Evolutionary conservation across 805 yeast genomes (phyloP), one percentile per base, ranked within the genome.

Genomic region (Suhomyces sp.): DNA sequence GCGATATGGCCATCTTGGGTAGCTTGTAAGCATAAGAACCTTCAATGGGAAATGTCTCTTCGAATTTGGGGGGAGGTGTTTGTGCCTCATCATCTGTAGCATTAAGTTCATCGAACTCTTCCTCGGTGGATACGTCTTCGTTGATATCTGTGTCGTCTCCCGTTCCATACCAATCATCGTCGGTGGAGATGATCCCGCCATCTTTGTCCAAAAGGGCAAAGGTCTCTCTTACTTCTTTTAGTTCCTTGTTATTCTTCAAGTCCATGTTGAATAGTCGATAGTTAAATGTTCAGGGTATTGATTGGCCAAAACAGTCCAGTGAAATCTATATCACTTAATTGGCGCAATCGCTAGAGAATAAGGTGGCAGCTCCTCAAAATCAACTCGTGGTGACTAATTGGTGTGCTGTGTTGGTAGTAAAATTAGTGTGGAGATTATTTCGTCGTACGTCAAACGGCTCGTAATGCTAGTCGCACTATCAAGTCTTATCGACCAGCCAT

Each of bases 151-250:
- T 14, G 2, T 19, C 32, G 8, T 15, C 23, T 3, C 17, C 26
- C 14, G 15, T 14, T 7, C 5, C 30, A 17, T 22, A 31, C 33
- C 27, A 21, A 5, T 39, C 46, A 7, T 35, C 36, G 16, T 44
- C 47, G 4, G 48, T 36, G 23, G 40, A 40, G 7, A 46, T 19
- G 12, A 43, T 26, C 5, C 43, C 51, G 26, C 45, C 40, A 36
- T 25, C 28, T 10, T 18, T 6, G 6, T 25, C 28, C 13, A 25
- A 12, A 6, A 25, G 6, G 5, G 15, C 28, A 13, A 25, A 23
- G 19, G 33, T n/a, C n/a, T n/a, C n/a, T n/a, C n/a, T n/a, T n/a
- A n/a, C 27, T 22, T 34, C 35, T 10, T 39, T 37, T 12, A 42
- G 30, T 5, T 42, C 42, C 16, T 36, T 28, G 34, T 39, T 40